Evolutionary conservation across 768 basidiomycete genomes (phyloP), one percentile per base, ranked within the genome.

Genomic region (Crepidotus variabilis): DNA sequence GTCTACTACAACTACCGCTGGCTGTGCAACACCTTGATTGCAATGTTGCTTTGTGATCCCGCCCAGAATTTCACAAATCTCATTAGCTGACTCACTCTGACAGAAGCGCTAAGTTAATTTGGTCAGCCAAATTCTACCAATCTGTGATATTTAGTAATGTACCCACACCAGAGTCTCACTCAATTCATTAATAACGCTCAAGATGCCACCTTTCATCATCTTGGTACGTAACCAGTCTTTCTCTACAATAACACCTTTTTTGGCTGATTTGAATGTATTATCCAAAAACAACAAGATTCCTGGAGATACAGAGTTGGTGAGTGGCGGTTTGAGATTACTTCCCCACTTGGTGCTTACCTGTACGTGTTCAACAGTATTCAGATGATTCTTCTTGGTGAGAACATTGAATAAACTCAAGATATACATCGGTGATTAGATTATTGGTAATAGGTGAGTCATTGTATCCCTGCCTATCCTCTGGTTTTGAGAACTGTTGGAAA

Each of bases 221-320:
- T 55, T 55, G 1, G 20, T 36, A 5, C 47, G 46, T 8, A 28
- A 9, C 47, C 48, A 47, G 14, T 55, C 32, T 45, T 47, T 55
- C 2, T 55, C 47, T 2, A 55, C 21, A 6, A 55, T 35, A 3
- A 55, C 47, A 16, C 32, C 54, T 47, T 55, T 55, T 8, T 2
- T 20, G 20, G 47, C 47, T 2, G 54, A 55, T 33, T 49, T 55
- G 54, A 55, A 55, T n/a, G 54, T 55, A 13, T 55, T 55, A 33
- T 55, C 54, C 0, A 55, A 33, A 10, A 47, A 55, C 7, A 55
- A 18, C 8, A 2, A 45, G 3, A 20, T 14, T 1, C 47, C 54
- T 49, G n/a, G 1, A 2, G 21, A 22, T 43, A 43, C 18, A 43
- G 28, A 4, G 3, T 8, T 2, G 39, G 39, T 43, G 13, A 43